Conservation (phyloP, 176 grass and related monocot species). For the Chloris gayana region DNA sequence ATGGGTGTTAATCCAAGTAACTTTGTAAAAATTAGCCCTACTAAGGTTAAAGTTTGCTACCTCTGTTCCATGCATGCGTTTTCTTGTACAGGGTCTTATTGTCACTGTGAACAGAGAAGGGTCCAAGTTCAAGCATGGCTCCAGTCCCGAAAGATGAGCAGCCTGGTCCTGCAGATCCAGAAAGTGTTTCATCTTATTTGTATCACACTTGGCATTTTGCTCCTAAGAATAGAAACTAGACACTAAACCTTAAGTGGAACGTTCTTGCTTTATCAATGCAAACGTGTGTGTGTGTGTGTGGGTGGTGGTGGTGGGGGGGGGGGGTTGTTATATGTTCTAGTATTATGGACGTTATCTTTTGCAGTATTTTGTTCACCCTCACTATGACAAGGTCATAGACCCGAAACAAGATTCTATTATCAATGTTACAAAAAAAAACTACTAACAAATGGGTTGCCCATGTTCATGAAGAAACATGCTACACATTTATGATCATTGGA, state of each 20-base stretch:
- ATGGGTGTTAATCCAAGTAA: slow-evolving; percentile 14
- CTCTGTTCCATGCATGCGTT: slow-evolving; percentile 63
- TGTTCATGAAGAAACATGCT: slow-evolving; percentile 26
- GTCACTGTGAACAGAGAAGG: slow-evolving; percentile 65
- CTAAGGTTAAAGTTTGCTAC: slow-evolving; percentile 23
- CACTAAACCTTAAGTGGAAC: neutral
- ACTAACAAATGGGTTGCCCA: slow-evolving; percentile 11
- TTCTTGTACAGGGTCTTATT: slow-evolving; percentile 64
- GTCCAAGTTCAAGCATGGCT: slow-evolving; percentile 78
- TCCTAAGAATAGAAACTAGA: slow-evolving; percentile 1
- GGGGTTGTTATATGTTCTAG: neutral
- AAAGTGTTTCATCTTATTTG: slow-evolving; percentile 16
- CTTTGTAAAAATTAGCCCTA: slow-evolving; percentile 20
- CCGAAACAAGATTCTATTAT: slow-evolving; percentile 1
- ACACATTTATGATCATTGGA: neutral
- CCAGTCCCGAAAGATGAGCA: slow-evolving; percentile 75
- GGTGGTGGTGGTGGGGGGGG: too few relatives aligned
- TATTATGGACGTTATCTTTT: neutral
- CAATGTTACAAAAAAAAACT: neutral
- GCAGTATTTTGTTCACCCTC: neutral
- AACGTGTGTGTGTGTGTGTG: too few relatives aligned
- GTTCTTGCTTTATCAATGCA: slow-evolving; percentile 13
- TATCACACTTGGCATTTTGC: slow-evolving; percentile 10
- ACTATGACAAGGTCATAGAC: neutral
- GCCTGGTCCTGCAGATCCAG: slow-evolving; percentile 53